phyloP scores from a whole-genome alignment of 768 basidiomycete species.

The Termitomyces sp. region DNA sequence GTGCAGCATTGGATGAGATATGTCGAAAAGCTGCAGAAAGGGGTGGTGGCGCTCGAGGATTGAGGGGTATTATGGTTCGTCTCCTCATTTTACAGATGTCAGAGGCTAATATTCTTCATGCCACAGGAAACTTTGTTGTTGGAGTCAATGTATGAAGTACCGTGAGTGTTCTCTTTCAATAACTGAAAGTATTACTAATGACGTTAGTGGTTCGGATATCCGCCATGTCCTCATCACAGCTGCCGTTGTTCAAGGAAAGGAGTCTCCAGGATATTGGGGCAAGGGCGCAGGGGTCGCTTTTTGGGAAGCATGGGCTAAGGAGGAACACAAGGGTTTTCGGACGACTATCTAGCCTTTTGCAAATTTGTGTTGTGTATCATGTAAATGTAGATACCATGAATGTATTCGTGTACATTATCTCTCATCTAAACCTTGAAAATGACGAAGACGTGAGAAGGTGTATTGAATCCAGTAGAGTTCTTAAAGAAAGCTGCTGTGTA shows the following conservation, averaged over 20 bases:
- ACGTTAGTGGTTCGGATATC: slow-evolving; percentile 41
- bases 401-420: slow-evolving; percentile 6
- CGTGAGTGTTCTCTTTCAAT: slow-evolving; percentile 48
- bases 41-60: slow-evolving; percentile 86
- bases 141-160: slow-evolving; percentile 91
- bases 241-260: slow-evolving; percentile 59
- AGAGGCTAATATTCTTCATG: neutral
- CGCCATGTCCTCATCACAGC: slow-evolving; percentile 80
- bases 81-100: neutral
- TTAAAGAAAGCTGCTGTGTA: slow-evolving; percentile 13
- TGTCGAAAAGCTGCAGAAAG: slow-evolving; percentile 73
- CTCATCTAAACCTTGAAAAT: neutral
- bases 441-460: slow-evolving; percentile 1
- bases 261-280: slow-evolving; percentile 70
- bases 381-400: slow-evolving; percentile 10
- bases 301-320: slow-evolving; percentile 73
- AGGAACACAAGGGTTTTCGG: slow-evolving; percentile 37
- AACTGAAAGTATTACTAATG: neutral
- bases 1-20: slow-evolving; percentile 72
- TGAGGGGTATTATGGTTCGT: slow-evolving; percentile 82
- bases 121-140: slow-evolving; percentile 73
- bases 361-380: slow-evolving; percentile 4
- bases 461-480: slow-evolving; percentile 11
- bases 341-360: neutral
- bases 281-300: slow-evolving; percentile 62